These are phyloP conservation scores for Eucalyptus guilfoylei DNA, from an alignment of 345 rosid species.

Conservation along the genomic window DNA sequence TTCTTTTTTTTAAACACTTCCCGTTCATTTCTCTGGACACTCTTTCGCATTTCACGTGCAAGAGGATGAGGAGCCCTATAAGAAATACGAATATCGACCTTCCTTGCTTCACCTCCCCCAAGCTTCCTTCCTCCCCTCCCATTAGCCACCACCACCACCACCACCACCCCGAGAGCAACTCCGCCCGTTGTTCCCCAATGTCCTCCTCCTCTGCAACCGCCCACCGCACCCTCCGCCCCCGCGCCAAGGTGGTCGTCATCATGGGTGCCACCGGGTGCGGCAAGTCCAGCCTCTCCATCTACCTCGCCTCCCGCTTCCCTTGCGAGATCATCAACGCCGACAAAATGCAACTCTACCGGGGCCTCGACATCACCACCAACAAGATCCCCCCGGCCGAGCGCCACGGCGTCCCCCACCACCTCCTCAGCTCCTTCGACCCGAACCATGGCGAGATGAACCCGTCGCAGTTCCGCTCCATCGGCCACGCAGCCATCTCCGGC, in stretches of 20 bases:
- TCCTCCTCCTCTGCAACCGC: not conserved
- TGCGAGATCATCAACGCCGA: slow-evolving; percentile 75
- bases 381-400: slow-evolving; percentile 52
- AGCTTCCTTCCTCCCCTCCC: too few species aligned
- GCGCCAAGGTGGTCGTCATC: slow-evolving; percentile 50
- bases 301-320: slow-evolving; percentile 41
- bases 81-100: too few species aligned
- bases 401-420: slow-evolving; percentile 58
- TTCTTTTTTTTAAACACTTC: too few species aligned
- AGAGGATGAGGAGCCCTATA: too few species aligned
- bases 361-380: slow-evolving; percentile 80
- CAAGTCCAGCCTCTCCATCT: slow-evolving; percentile 69
- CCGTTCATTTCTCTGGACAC: too few species aligned
- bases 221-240: not conserved
- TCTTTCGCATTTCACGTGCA: too few species aligned
- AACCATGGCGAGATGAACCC: slow-evolving; percentile 34
- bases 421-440: slow-evolving; percentile 39
- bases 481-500: slow-evolving; percentile 16
- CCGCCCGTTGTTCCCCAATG: not conserved
- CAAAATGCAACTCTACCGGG: slow-evolving; percentile 69
- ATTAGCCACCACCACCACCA: too few species aligned
- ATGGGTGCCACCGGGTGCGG: slow-evolving; percentile 95
- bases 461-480: slow-evolving; percentile 39
- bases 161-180: too few species aligned
- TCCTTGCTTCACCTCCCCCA: too few species aligned